These are phyloP conservation scores for Penicillium paradoxum DNA, from an alignment of 495 filamentous ascomycete genomes.

Conservation along the genomic window DNA sequence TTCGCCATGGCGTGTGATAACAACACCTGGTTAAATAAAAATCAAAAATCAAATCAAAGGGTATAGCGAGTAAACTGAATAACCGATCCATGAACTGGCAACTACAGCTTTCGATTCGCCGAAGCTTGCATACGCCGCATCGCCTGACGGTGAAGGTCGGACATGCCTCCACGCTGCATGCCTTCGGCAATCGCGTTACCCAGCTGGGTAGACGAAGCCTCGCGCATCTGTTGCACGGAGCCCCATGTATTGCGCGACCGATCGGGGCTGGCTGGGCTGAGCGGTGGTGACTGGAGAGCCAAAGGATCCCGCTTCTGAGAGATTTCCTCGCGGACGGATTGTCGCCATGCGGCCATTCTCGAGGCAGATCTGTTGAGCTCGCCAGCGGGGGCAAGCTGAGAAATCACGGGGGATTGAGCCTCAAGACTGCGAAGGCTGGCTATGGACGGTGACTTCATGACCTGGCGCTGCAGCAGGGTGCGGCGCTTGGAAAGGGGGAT, in stretches of 20 bases:
- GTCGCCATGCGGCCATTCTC: slow-evolving; percentile 70
- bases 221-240: slow-evolving; percentile 29
- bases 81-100: not conserved
- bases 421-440: slow-evolving; percentile 14
- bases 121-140: slow-evolving; percentile 77
- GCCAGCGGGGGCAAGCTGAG: slow-evolving; percentile 6
- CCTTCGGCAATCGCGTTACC: slow-evolving; percentile 58
- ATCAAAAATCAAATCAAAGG: slow-evolving; percentile 10
- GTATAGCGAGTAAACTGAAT: slow-evolving; percentile 14
- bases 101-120: slow-evolving; percentile 47
- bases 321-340: slow-evolving; percentile 62
- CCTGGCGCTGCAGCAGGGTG: slow-evolving; percentile 42
- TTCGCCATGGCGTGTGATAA: not conserved
- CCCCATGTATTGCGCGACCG: slow-evolving; percentile 21
- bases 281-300: slow-evolving; percentile 9
- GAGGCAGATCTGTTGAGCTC: slow-evolving; percentile 49
- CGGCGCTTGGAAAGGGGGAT: slow-evolving; percentile 69
- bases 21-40: not conserved
- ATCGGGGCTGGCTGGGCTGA: slow-evolving; percentile 9
- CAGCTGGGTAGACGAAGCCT: slow-evolving; percentile 32
- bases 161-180: slow-evolving; percentile 72
- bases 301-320: slow-evolving; percentile 38
- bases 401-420: slow-evolving; percentile 11
- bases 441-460: slow-evolving; percentile 15
- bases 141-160: slow-evolving; percentile 73